Percentiles rank a stretch among this genome's conserved stretches.
These are phyloP conservation scores for Pichia cephalocereana DNA, from an alignment of 805 yeast species.

Conservation along the genomic window DNA sequence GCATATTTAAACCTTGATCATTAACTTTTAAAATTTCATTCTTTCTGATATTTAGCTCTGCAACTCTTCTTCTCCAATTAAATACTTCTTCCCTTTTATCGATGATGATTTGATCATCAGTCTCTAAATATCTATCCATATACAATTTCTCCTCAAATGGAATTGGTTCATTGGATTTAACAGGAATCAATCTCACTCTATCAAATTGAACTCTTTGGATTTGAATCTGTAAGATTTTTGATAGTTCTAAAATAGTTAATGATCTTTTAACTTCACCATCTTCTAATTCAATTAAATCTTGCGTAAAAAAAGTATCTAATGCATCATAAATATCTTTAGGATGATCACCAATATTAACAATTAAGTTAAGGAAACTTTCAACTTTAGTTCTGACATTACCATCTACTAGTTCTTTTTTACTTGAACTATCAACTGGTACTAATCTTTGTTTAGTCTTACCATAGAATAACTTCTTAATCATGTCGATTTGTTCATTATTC, in stretches of 20 bases:
- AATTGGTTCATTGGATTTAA: conserved; percentile 73
- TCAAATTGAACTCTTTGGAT: conserved; percentile 92
- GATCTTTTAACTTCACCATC: conserved; percentile 70
- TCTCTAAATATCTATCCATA: conserved; percentile 81
- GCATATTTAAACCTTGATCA: conserved; percentile 39
- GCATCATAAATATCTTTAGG: conserved; percentile 89
- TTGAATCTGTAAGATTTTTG: conserved; percentile 81
- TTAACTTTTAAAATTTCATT: conserved; percentile 35
- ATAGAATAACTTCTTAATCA: conserved; percentile 70
- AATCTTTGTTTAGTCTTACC: conserved; percentile 80
- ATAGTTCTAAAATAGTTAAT: conserved; percentile 61
- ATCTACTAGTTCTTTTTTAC: conserved; percentile 22
- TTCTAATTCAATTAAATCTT: conserved; percentile 58
- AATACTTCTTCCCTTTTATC: conserved; percentile 47
- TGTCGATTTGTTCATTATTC: conserved; percentile 76
- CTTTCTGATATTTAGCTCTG: conserved; percentile 34
- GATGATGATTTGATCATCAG: conserved; percentile 47
- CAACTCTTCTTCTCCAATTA: conserved; percentile 52
- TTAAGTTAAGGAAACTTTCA: conserved; percentile 72
- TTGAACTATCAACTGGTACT: conserved; percentile 33
- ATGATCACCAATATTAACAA: conserved; percentile 80
- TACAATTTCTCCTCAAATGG: conserved; percentile 71
- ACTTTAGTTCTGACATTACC: conserved; percentile 37
- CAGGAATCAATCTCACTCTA: conserved; percentile 58
- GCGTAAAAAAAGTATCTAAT: conserved; percentile 72